Base-by-base conservation (phyloP, 169 alveolate species). In the Eimeria praecox region DNA sequence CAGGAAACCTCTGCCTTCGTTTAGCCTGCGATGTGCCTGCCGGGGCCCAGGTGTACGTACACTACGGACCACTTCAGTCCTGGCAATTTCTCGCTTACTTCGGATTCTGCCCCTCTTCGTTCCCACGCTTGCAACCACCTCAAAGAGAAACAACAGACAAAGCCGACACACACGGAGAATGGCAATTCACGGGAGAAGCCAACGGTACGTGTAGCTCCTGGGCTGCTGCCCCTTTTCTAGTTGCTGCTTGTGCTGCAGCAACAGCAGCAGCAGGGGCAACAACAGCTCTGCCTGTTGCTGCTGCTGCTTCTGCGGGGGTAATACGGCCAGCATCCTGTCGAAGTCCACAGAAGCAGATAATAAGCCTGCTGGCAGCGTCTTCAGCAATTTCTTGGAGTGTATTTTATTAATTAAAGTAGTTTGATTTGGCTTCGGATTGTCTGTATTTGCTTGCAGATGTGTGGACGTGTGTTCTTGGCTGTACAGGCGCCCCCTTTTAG, bases 21-120 rank as follows among this genome's bases (percentile, higher is more conserved):
- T 46, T 66, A 38, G 92, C 88, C 46, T 86, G 92, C 24, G 92
- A 92, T 49, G 59, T 92, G 1, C 95, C 95, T 0, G 62, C 86
- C 16, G 87, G 92, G 0, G 92, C 95, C 14, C 92, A 92, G 92
- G 30, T 92, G 38, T 92, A 46, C 86, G 54, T 77, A 22, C 88
- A 77, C 59, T 92, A 92, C 66, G 95, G 95, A 44, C 95, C 95
- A 14, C 77, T 92, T 40, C 95, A 92, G 86, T 56, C 92, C 6
- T 92, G 95, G 95, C 92, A 92, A 52, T 71, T 92, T 22, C 87
- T 92, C 9, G 91, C 92, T 18, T 86, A 78, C 42, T 92, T 69
- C 75, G 91, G 95, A 14, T 92, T 92, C 75, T 52, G 92, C 18
- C 88, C 95, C 56, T 0, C 52, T 3, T 62, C 88, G 38, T 92